Conservation (phyloP, 2,329 filamentous ascomycete genomes). For the Aspergillus nomiae region DNA sequence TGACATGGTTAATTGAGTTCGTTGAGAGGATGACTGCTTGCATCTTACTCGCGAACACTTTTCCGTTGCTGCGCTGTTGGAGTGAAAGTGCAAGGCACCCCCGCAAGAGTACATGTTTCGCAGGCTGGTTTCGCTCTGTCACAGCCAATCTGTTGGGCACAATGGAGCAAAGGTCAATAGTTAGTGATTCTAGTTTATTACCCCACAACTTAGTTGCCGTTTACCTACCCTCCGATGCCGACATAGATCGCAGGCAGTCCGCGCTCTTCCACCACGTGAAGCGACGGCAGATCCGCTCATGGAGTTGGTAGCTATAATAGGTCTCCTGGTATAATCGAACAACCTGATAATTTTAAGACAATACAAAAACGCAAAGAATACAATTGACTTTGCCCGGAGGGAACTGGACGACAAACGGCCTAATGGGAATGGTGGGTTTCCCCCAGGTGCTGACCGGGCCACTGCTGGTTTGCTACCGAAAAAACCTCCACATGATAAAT, state of each 20-base stretch:
- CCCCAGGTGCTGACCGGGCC: neutral
- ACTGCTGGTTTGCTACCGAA: neutral
- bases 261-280: constrained; percentile 13
- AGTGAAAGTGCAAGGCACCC: constrained; percentile 24
- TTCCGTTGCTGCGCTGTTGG: constrained; percentile 16
- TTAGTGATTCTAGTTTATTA: neutral
- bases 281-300: constrained; percentile 5
- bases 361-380: neutral
- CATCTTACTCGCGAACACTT: constrained; percentile 23
- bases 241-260: constrained; percentile 26
- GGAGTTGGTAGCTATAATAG: neutral
- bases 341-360: neutral
- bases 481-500: neutral
- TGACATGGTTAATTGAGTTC: neutral
- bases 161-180: neutral
- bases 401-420: neutral
- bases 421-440: neutral
- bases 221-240: constrained; percentile 22
- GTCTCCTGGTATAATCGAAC: neutral
- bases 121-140: constrained; percentile 26
- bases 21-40: neutral
- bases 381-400: neutral
- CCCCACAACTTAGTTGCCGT: neutral
- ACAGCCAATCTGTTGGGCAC: constrained; percentile 25
- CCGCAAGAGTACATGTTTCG: constrained; percentile 25